Evolutionary conservation across 208 protist species (phyloP).

Genomic region (Wallacemonas sp.): DNA sequence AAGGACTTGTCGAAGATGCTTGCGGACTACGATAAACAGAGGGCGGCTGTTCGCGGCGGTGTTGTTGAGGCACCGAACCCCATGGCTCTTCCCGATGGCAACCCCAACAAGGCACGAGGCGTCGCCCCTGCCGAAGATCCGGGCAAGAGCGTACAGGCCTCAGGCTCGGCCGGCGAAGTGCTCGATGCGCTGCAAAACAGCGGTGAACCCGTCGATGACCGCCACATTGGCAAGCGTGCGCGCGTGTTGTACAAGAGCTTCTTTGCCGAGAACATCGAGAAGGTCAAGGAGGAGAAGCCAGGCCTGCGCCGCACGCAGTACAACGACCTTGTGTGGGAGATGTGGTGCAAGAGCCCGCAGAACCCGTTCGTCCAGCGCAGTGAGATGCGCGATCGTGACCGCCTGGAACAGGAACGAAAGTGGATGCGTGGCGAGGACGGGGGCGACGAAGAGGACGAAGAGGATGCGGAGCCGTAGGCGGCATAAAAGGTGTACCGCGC

Average conservation of each 20-base stretch:
- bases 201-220: conserved; percentile 33
- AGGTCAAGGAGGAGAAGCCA: conserved; percentile 71
- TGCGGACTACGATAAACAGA: conserved; percentile 77
- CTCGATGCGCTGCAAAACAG: conserved; percentile 37
- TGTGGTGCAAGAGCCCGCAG: conserved; percentile 78
- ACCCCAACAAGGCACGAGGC: conserved; percentile 42
- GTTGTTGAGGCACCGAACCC: conserved; percentile 21
- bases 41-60: conserved; percentile 30
- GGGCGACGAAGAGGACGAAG: conserved; percentile 36
- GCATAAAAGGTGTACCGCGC: too few relatives aligned
- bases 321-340: conserved; percentile 86
- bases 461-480: conserved; percentile 11
- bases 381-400: conserved; percentile 52
- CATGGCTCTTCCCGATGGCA: conserved; percentile 31
- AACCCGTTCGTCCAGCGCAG: conserved; percentile 89
- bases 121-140: conserved; percentile 12
- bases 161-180: conserved; percentile 41
- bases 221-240: conserved; percentile 85
- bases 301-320: conserved; percentile 84
- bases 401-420: conserved; percentile 64
- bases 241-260: conserved; percentile 81
- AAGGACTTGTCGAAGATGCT: conserved; percentile 86
- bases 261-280: conserved; percentile 60
- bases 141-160: conserved; percentile 21
- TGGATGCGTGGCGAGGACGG: conserved; percentile 73